Base-by-base conservation (phyloP, 106 monocot genomes). In the Dioscorea dumetorum region DNA sequence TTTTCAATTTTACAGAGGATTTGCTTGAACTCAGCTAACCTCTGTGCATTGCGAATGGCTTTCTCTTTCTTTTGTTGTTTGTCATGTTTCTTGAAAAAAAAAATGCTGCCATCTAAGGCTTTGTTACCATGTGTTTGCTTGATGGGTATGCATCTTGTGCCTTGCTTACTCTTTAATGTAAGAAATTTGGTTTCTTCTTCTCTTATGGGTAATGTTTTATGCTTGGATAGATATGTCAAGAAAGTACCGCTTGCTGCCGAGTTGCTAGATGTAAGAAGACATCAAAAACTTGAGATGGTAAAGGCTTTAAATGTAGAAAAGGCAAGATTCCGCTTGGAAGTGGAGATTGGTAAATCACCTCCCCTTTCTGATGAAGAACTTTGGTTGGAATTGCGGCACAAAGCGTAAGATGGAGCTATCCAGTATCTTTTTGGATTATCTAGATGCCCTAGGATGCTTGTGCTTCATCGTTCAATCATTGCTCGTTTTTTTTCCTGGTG, bases 271-370 rank as follows among this genome's bases (percentile, higher is more conserved):
- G 85, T 89, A 49, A 76, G 85, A 69, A 82, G 77, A 57, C 65
- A 62, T 17, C 89, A 89, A 67, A 89, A 89, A 34, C 72, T 85
- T 23, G 77, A 79, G 72, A 89, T 89, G 73, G 54, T 89, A 60
- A 85, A 85, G 71, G 65, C 73, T 59, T 63, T 89, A 59, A 89
- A 79, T 66, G 52, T 80, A 31, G 89, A 85, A 54, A 76, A 24
- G 50, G 89, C 81, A 63, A 79, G 85, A 56, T 80, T 79, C 33
- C 79, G 71, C 41, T 79, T 89, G 50, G 89, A 89, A 74, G 79
- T 79, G 53, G 89, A 89, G 72, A 89, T 89, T 71, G 89, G 89
- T 69, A 89, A 85, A 79, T 76, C 89, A 63, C 89, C 89, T 76
- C 89, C 85, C 48, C 82, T 85, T 72, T 82, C 84, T 72, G 82